phyloP scores from a whole-genome alignment of 306 rosid genomes.

The Corylus heterophylla region DNA sequence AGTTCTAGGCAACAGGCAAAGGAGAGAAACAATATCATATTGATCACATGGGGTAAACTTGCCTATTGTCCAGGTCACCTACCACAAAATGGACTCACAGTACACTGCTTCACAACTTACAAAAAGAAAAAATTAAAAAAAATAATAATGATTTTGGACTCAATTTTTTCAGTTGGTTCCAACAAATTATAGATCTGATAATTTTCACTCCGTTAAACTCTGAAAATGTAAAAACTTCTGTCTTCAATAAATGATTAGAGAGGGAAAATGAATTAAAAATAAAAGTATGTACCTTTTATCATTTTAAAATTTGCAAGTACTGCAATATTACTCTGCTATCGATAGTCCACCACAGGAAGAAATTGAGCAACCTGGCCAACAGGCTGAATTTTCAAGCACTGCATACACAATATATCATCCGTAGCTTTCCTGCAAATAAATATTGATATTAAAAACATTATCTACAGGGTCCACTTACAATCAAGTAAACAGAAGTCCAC shows the following conservation, averaged over 20 bases:
- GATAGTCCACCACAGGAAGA: conserved; percentile 66
- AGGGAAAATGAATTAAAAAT: background rate
- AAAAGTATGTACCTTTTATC: conserved; percentile 58
- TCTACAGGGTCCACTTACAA: background rate
- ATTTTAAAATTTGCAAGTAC: conserved; percentile 69
- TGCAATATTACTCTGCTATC: conserved; percentile 69
- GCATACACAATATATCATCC: conserved; percentile 77
- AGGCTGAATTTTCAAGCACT: conserved; percentile 24
- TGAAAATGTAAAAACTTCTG: background rate
- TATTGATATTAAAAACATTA: background rate
- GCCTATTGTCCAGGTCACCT: too few species aligned
- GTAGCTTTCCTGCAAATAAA: conserved; percentile 41
- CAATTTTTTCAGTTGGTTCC: background rate
- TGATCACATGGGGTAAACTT: too few species aligned
- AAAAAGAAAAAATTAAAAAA: too few species aligned
- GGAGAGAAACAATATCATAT: too few species aligned
- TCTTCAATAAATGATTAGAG: background rate
- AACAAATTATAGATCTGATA: background rate
- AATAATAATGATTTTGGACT: background rate
- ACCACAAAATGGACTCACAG: too few species aligned
- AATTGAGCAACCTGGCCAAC: conserved; percentile 54
- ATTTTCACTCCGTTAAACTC: background rate
- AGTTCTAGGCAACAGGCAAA: too few species aligned
- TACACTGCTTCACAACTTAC: too few species aligned
- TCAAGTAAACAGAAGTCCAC: conserved; percentile 9